phyloP scores from a whole-genome alignment of 352 stramenopile species.

The Phytophthora foliorum region DNA sequence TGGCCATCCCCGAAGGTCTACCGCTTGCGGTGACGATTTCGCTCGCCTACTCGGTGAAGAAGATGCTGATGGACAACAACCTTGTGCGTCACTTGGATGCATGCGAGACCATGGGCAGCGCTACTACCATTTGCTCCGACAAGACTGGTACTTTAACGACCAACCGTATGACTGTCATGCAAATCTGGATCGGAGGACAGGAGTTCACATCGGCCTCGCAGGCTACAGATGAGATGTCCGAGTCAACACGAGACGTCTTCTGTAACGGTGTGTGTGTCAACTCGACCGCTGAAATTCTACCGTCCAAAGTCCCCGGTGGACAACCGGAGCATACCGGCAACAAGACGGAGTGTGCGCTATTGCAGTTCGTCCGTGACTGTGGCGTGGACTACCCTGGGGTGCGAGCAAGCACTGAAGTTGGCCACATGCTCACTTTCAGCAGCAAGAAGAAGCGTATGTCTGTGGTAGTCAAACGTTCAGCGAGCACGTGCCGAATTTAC shows the following conservation, averaged over 20 bases:
- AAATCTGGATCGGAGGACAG: constrained; percentile 79
- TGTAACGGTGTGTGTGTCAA: constrained; percentile 78
- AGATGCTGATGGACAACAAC: constrained; percentile 94
- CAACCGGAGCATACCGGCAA: constrained; percentile 84
- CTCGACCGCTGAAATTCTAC: constrained; percentile 79
- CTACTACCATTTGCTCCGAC: constrained; percentile 98
- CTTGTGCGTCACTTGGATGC: constrained; percentile 90
- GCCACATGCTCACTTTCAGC: constrained; percentile 87
- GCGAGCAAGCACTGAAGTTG: constrained; percentile 60
- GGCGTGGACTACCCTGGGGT: constrained; percentile 69
- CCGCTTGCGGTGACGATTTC: constrained; percentile 97
- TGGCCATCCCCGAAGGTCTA: constrained; percentile 98
- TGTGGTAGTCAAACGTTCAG: constrained; percentile 64
- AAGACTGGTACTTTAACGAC: constrained; percentile 98
- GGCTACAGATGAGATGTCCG: constrained; percentile 64
- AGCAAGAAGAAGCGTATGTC: constrained; percentile 89
- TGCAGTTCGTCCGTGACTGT: constrained; percentile 79
- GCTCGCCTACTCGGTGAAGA: constrained; percentile 95
- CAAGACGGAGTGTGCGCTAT: constrained; percentile 83
- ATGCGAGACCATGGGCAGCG: constrained; percentile 95
- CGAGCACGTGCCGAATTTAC: constrained; percentile 70
- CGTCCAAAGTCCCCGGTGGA: constrained; percentile 52
- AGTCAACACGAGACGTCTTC: constrained; percentile 72
- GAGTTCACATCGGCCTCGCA: constrained; percentile 66
- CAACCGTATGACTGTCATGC: constrained; percentile 97